Percentiles rank a stretch among this genome's conserved stretches.
Conservation (phyloP, 2,329 filamentous ascomycete genomes). For the Hypoxylon sp. region DNA sequence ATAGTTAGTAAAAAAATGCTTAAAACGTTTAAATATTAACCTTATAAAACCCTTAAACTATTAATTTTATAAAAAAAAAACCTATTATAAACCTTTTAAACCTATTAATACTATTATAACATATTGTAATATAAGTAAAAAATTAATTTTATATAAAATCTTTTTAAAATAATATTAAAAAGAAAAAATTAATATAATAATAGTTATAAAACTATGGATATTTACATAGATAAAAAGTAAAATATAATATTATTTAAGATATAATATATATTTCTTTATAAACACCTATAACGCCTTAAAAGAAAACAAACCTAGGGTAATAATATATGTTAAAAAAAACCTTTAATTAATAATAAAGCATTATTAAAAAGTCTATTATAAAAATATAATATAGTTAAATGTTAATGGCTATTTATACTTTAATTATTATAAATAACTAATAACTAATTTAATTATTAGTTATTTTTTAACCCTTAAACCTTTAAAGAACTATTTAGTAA, state of each 20-base stretch:
- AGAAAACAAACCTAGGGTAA: background rate
- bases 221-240: no score
- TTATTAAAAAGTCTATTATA: slow-evolving; percentile 9
- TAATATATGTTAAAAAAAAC: slow-evolving; percentile 10
- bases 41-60: background rate
- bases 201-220: slow-evolving; percentile 17
- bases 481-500: slow-evolving; percentile 14
- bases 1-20: no score
- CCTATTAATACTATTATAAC: slow-evolving; percentile 14
- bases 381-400: slow-evolving; percentile 12
- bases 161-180: slow-evolving; percentile 14
- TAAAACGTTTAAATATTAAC: background rate
- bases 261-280: slow-evolving; percentile 6
- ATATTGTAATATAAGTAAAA: slow-evolving; percentile 16
- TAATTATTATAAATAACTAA: slow-evolving; percentile 20
- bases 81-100: slow-evolving; percentile 7
- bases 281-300: slow-evolving; percentile 7
- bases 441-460: background rate
- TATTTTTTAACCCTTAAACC: slow-evolving; percentile 10
- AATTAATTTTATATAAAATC: slow-evolving; percentile 5
- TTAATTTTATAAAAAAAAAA: no score
- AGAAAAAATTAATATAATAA: slow-evolving; percentile 5
- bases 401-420: slow-evolving; percentile 3
- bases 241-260: background rate
- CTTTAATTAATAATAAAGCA: background rate